Conservation (phyloP, 202 grass and related monocot genomes). For the Carex arenaria region DNA sequence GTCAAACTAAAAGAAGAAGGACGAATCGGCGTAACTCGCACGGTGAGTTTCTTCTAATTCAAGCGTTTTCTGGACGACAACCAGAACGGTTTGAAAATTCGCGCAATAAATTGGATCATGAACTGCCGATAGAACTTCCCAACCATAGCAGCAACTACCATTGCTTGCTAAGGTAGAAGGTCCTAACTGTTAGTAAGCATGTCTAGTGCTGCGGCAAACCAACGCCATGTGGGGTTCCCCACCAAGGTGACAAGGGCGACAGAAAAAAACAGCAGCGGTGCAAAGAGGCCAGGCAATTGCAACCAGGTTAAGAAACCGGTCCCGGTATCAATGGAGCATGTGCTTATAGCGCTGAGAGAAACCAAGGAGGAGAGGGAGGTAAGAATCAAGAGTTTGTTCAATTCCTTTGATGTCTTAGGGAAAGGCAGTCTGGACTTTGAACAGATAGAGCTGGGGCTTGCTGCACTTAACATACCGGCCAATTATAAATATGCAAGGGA, state of each 20-base stretch:
- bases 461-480: conserved; percentile 59
- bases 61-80: neutral
- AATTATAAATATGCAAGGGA: conserved; percentile 90
- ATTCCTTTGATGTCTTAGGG: conserved; percentile 70
- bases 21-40: neutral
- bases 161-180: neutral
- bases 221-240: conserved; percentile 22
- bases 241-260: neutral
- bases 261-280: neutral
- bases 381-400: conserved; percentile 82
- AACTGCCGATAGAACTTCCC: neutral
- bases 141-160: neutral
- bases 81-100: neutral
- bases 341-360: conserved; percentile 69
- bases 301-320: conserved; percentile 62
- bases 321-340: conserved; percentile 84
- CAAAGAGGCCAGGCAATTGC: conserved; percentile 9
- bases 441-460: conserved; percentile 77
- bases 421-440: conserved; percentile 77
- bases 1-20: neutral
- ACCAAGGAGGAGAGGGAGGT: conserved; percentile 79
- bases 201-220: conserved; percentile 43
- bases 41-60: neutral
- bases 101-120: neutral
- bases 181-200: conserved; percentile 19